Evolutionary conservation across 495 filamentous ascomycete species (phyloP).

Genomic region (Xylaria nigripes): DNA sequence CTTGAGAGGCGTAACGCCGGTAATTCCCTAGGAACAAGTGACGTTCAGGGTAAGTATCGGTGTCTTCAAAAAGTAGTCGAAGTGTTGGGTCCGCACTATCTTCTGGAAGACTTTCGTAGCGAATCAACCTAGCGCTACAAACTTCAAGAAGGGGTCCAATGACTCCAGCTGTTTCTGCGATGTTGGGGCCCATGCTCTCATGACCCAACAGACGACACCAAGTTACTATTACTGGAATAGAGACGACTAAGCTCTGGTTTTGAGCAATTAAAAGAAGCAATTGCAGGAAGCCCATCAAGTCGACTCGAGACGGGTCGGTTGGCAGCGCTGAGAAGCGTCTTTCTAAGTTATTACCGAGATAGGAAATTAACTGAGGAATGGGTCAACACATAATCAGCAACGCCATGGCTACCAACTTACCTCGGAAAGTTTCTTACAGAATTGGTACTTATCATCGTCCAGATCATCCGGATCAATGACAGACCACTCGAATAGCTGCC

Average conservation of each 20-base stretch:
- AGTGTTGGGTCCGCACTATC: slow-evolving; percentile 73
- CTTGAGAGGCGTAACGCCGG: slow-evolving; percentile 72
- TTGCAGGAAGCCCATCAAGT: slow-evolving; percentile 69
- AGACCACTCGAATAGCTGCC: slow-evolving; percentile 74
- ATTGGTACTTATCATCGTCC: slow-evolving; percentile 83
- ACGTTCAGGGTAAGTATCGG: slow-evolving; percentile 87
- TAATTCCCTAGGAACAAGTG: slow-evolving; percentile 99
- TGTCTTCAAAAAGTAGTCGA: slow-evolving; percentile 79
- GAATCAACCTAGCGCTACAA: slow-evolving; percentile 66
- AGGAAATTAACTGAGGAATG: slow-evolving; percentile 61
- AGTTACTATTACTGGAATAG: slow-evolving; percentile 82
- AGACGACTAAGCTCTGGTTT: slow-evolving; percentile 80
- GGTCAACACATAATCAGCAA: slow-evolving; percentile 15
- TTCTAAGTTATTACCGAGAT: slow-evolving; percentile 74
- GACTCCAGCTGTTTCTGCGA: slow-evolving; percentile 50
- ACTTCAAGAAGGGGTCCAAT: slow-evolving; percentile 70
- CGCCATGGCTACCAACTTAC: slow-evolving; percentile 34
- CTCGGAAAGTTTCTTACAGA: slow-evolving; percentile 91
- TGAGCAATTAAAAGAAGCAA: slow-evolving; percentile 72
- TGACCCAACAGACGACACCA: slow-evolving; percentile 76
- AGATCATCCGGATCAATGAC: slow-evolving; percentile 67
- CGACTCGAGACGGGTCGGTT: slow-evolving; percentile 41
- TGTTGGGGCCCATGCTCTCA: slow-evolving; percentile 54
- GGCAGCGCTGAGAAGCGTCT: slow-evolving; percentile 57
- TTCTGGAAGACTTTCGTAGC: slow-evolving; percentile 76